Conservation (phyloP, 331 rosid genomes). For the Malus hybrid region DNA sequence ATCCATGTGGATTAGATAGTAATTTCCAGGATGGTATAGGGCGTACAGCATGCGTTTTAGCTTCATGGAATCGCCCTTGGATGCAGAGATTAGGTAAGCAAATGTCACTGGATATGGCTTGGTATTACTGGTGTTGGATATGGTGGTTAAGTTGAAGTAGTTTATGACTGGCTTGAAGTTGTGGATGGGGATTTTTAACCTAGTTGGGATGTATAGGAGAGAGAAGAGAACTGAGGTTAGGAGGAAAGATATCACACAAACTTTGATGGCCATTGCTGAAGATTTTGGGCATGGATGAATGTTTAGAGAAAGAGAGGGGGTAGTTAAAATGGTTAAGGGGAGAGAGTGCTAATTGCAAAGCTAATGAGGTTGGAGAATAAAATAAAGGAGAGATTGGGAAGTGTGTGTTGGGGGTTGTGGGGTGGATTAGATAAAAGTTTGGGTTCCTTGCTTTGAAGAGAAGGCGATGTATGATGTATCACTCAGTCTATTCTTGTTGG, state of each 20-base stretch:
- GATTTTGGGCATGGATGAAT: not conserved
- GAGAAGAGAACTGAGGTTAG: constrained; percentile 41
- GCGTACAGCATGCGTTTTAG: constrained; percentile 57
- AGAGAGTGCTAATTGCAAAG: not conserved
- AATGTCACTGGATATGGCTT: constrained; percentile 51
- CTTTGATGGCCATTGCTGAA: constrained; percentile 55
- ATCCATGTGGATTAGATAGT: constrained; percentile 79
- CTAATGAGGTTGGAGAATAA: not conserved
- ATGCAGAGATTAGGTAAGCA: constrained; percentile 79
- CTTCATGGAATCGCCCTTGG: constrained; percentile 56
- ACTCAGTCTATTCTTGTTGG: constrained; percentile 16
- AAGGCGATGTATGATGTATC: constrained; percentile 4
- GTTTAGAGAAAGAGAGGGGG: not conserved
- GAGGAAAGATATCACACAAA: constrained; percentile 37
- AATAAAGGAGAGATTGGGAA: constrained; percentile 4
- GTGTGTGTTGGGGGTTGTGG: not conserved
- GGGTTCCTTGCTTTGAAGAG: constrained; percentile 37
- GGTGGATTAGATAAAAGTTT: not conserved
- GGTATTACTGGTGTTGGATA: constrained; percentile 1
- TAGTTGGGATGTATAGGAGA: constrained; percentile 45
- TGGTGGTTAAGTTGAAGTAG: constrained; percentile 19
- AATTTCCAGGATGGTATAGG: constrained; percentile 75
- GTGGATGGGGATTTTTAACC: constrained; percentile 42
- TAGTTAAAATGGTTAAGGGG: constrained; percentile 2
- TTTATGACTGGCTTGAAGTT: constrained; percentile 25